Conservation (phyloP, 805 yeast species). For the Lipomyces yamanashiensis region DNA sequence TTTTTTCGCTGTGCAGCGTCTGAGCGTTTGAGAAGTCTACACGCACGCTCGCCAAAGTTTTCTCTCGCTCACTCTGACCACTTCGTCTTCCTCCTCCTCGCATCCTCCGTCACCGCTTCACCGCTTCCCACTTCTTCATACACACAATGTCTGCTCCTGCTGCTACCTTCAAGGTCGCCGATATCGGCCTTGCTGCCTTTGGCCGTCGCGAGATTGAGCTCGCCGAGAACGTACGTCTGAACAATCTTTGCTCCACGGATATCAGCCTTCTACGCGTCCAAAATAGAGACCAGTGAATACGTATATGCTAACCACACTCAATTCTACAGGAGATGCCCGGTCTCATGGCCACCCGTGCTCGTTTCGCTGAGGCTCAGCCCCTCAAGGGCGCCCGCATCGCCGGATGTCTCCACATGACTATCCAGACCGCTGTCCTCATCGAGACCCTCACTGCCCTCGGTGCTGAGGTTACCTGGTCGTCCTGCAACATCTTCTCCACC, state of each 20-base stretch:
- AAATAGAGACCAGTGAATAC: neutral
- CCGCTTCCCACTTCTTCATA: slow-evolving; percentile 2
- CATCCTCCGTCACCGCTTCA: neutral
- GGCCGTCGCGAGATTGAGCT: slow-evolving; percentile 99
- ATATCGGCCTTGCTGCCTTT: slow-evolving; percentile 97
- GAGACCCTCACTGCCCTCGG: slow-evolving; percentile 97
- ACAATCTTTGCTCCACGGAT: neutral
- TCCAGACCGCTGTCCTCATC: slow-evolving; percentile 97
- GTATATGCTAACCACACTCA: slow-evolving; percentile 1
- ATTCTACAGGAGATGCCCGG: slow-evolving; percentile 48
- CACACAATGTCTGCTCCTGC: slow-evolving; percentile 34
- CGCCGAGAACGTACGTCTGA: slow-evolving; percentile 84
- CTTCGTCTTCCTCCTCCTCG: neutral
- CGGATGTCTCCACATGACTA: slow-evolving; percentile 99
- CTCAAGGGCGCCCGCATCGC: slow-evolving; percentile 98
- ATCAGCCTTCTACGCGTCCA: neutral
- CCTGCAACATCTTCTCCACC: slow-evolving; percentile 98
- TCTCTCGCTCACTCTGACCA: neutral
- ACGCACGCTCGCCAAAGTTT: neutral
- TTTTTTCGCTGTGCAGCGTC: neutral
- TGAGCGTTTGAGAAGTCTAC: neutral
- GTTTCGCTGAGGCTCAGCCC: slow-evolving; percentile 91
- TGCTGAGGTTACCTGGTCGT: slow-evolving; percentile 99
- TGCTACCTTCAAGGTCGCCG: slow-evolving; percentile 82
- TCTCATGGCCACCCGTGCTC: slow-evolving; percentile 94